A percentile compares a stretch with the other conserved stretches of the same genome.
These are phyloP conservation scores for Penicillium flavigenum DNA, from an alignment of 495 filamentous ascomycete genomes.

Conservation along the genomic window DNA sequence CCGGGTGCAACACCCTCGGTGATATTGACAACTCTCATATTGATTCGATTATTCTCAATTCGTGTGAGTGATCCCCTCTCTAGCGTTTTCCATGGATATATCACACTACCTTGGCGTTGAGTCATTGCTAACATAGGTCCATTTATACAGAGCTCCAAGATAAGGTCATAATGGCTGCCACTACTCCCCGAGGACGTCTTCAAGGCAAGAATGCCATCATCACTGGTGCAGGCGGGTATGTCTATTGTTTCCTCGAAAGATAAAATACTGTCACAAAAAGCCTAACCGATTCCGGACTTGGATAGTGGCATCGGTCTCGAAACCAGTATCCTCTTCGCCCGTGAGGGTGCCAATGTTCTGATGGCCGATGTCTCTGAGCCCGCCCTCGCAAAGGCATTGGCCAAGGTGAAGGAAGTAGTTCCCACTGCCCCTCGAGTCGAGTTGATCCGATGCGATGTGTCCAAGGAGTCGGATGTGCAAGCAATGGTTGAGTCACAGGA, in stretches of 20 bases:
- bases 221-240: constrained; percentile 88
- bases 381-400: constrained; percentile 65
- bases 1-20: neutral
- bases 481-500: constrained; percentile 71
- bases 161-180: constrained; percentile 17
- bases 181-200: constrained; percentile 55
- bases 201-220: constrained; percentile 89
- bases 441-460: constrained; percentile 60
- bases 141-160: constrained; percentile 3
- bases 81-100: neutral
- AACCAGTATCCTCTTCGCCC: constrained; percentile 83
- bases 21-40: neutral
- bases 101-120: neutral
- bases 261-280: neutral
- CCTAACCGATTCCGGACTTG: constrained; percentile 6
- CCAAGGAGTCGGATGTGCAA: constrained; percentile 72
- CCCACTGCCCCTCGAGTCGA: constrained; percentile 60
- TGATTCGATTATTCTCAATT: neutral
- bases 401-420: constrained; percentile 66
- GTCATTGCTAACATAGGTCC: constrained; percentile 14
- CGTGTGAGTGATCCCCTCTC: neutral
- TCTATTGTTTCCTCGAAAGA: constrained; percentile 22
- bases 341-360: constrained; percentile 83
- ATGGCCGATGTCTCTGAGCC: constrained; percentile 77
- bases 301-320: constrained; percentile 90